phyloP scores from a whole-genome alignment of 1,139 yeast genomes.

The Saccharomyces uvarum region DNA sequence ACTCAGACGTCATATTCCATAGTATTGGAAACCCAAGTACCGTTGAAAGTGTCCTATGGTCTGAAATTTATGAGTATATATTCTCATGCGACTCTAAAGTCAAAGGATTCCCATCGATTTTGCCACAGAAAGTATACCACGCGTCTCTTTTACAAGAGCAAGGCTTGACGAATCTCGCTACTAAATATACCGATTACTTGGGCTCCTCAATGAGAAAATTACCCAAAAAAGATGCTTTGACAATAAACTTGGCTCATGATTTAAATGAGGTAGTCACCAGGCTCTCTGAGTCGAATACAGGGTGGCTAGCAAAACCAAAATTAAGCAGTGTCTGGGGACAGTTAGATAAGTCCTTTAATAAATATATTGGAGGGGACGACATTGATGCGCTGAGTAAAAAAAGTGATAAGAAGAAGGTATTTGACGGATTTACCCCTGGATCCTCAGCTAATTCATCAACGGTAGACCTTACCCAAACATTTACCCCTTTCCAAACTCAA shows the following conservation, averaged over 20 bases:
- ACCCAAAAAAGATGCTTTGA: slow-evolving; percentile 19
- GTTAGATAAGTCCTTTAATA: slow-evolving; percentile 66
- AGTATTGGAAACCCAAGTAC: slow-evolving; percentile 25
- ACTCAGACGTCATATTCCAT: slow-evolving; percentile 21
- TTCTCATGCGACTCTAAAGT: slow-evolving; percentile 16
- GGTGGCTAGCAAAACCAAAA: slow-evolving; percentile 59
- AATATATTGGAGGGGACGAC: slow-evolving; percentile 81
- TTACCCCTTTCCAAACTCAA: slow-evolving; percentile 15
- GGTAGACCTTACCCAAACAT: slow-evolving; percentile 23
- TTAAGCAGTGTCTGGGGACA: slow-evolving; percentile 85
- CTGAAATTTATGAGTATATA: slow-evolving; percentile 62
- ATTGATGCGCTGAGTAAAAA: slow-evolving; percentile 33
- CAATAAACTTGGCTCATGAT: slow-evolving; percentile 16
- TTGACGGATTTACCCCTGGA: slow-evolving; percentile 66
- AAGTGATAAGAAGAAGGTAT: slow-evolving; percentile 44
- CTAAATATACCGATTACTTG: slow-evolving; percentile 27
- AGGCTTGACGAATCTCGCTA: slow-evolving; percentile 22
- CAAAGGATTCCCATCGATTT: slow-evolving; percentile 18
- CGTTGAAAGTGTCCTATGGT: slow-evolving; percentile 23
- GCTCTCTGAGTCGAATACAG: slow-evolving; percentile 21
- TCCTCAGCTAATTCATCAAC: slow-evolving; percentile 34
- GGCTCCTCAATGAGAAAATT: slow-evolving; percentile 15
- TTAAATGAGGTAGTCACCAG: slow-evolving; percentile 23
- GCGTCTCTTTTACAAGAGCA: slow-evolving; percentile 27
- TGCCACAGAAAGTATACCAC: slow-evolving; percentile 27